Percentiles rank a stretch among this genome's conserved stretches.
Evolutionary conservation across 2,329 filamentous ascomycete genomes (phyloP).

Genomic region (Elsinoe australis): DNA sequence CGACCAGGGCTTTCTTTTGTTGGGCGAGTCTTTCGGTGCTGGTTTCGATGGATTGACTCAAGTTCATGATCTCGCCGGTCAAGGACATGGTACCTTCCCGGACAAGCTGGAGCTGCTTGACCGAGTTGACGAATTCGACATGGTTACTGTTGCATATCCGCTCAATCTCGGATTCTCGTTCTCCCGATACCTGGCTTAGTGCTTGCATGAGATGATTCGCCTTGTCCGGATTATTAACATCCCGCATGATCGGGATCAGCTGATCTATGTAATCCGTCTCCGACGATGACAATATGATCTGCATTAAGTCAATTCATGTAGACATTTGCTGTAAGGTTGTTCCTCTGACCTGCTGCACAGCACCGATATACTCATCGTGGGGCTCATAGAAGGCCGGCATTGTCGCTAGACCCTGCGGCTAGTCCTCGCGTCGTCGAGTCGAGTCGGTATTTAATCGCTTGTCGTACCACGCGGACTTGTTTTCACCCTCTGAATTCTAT

Average conservation of each 20-base stretch:
- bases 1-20: slow-evolving; percentile 89
- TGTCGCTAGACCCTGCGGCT: slow-evolving; percentile 1
- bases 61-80: slow-evolving; percentile 80
- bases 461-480: too few species aligned
- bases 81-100: slow-evolving; percentile 82
- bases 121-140: slow-evolving; percentile 88
- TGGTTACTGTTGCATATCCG: slow-evolving; percentile 91
- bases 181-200: slow-evolving; percentile 71
- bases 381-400: slow-evolving; percentile 38
- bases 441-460: too few species aligned
- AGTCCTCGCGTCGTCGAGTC: too few species aligned
- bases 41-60: slow-evolving; percentile 90
- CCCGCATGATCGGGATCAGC: slow-evolving; percentile 86
- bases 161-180: slow-evolving; percentile 87
- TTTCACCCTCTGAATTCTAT: too few species aligned
- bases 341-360: slow-evolving; percentile 43
- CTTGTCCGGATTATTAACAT: slow-evolving; percentile 70
- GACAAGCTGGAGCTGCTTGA: slow-evolving; percentile 87
- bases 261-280: slow-evolving; percentile 94
- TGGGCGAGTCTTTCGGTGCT: slow-evolving; percentile 91
- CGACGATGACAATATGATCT: slow-evolving; percentile 89
- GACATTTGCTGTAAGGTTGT: neutral
- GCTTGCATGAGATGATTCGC: slow-evolving; percentile 68
- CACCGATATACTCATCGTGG: slow-evolving; percentile 41
- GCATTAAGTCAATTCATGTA: slow-evolving; percentile 19